Base-by-base conservation (phyloP, 768 basidiomycete species). In the Boletus sensibilis region DNA sequence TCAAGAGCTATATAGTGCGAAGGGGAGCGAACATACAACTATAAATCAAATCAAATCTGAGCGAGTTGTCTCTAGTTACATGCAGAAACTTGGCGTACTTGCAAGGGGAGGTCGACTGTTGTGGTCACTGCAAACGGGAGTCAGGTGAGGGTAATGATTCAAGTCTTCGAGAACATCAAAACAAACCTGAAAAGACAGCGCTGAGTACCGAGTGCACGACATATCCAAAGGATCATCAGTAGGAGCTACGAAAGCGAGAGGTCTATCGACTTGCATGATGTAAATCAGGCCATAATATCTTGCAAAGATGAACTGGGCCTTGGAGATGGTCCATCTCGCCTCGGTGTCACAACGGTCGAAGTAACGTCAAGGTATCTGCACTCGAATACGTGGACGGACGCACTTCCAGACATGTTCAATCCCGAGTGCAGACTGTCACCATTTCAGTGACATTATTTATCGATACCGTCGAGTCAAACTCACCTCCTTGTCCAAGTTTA, bases 401-500 rank as follows among this genome's bases (percentile, higher is more conserved):
- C n/a, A n/a, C n/a, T n/a, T n/a, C n/a, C n/a, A n/a, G n/a, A n/a
- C n/a, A 34, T 42, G 7, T 5, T 52, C 31, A 12, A 34, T 10
- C 51, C 34, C 5, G 16, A 18, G 18, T 5, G 41, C 8, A 44
- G 25, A 43, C 18, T n/a, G 1, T n/a, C 18, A 44, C 10, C 25
- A 3, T 18, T 44, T 44, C 43, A 18, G 25, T 18, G 21, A 23
- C 13, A 10, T 27, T 27, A 25, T 11, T 11, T 3, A n/a, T 29
- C 10, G 18, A 44, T 11, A 1, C 1, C 12, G 21, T 14, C 2
- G 20, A 34, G 1, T 34, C 0, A 8, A 35, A 35, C 47, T 23
- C 14, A 35, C 51, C 51, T 52, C 51, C n/a, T 33, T 43, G 13
- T 52, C 23, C 33, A 52, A 16, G 31, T 52, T 43, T 42, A 52